Percentiles rank a stretch among this genome's conserved stretches.
phyloP scores from a whole-genome alignment of 2,329 filamentous ascomycete species.

The Alternaria brassicicola region DNA sequence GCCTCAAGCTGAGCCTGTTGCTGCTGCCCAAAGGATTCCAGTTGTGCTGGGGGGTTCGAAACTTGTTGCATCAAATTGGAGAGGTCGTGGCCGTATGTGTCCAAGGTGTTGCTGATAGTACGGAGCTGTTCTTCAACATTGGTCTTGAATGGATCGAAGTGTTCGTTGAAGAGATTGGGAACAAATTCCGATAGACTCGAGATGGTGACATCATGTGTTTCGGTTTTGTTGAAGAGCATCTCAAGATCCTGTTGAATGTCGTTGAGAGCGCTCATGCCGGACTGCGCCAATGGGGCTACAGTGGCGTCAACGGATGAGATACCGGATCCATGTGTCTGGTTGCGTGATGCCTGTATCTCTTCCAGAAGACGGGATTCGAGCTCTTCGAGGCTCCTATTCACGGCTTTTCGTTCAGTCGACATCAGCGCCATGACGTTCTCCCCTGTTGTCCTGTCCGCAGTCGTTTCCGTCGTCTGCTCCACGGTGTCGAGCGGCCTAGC shows the following conservation, averaged over 20 bases:
- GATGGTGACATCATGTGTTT: neutral
- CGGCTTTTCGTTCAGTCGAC: neutral
- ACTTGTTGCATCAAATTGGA: neutral
- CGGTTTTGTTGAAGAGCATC: neutral
- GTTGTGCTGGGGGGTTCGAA: neutral
- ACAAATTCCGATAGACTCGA: neutral
- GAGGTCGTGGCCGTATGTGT: neutral
- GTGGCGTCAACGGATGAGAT: neutral
- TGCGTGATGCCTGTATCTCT: neutral
- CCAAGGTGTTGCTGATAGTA: neutral
- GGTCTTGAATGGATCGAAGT: conserved; percentile 17
- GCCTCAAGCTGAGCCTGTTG: conserved; percentile 2
- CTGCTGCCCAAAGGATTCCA: neutral
- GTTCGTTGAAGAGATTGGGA: conserved; percentile 10
- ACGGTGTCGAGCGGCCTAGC: neutral
- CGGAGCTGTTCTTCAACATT: neutral
- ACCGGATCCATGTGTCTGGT: neutral
- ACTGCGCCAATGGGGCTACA: neutral
- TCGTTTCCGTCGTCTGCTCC: neutral
- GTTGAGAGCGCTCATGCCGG: neutral
- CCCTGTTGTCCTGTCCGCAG: neutral
- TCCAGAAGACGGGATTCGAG: neutral
- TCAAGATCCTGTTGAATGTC: neutral
- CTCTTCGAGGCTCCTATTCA: neutral
- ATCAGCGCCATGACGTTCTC: neutral